These are phyloP conservation scores for Macrophomina tecta DNA, from an alignment of 2,329 filamentous ascomycete genomes.

Conservation along the genomic window DNA sequence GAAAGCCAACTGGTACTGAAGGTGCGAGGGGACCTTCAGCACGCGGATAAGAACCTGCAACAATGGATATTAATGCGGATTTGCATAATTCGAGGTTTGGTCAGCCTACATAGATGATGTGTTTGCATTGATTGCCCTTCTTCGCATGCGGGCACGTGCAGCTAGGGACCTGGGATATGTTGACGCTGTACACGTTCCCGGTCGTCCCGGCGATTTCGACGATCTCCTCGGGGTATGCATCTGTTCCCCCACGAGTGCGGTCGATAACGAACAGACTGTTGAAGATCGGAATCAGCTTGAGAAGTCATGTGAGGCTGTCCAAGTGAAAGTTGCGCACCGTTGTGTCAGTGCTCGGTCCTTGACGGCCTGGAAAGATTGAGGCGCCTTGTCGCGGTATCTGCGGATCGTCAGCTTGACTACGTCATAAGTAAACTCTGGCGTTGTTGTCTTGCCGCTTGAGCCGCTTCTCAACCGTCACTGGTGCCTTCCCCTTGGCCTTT, in stretches of 20 bases:
- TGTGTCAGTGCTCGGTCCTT: conserved; percentile 58
- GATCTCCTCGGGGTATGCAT: conserved; percentile 56
- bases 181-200: conserved; percentile 66
- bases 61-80: background rate
- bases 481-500: conserved; percentile 31
- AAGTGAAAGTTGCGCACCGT: conserved; percentile 35
- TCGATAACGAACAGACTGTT: conserved; percentile 61
- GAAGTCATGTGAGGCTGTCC: conserved; percentile 12
- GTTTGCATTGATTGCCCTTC: conserved; percentile 68
- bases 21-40: conserved; percentile 61
- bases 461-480: conserved; percentile 39
- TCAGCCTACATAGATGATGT: conserved; percentile 62
- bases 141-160: conserved; percentile 62
- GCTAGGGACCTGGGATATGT: conserved; percentile 57
- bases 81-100: background rate
- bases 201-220: conserved; percentile 66
- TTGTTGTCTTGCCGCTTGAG: conserved; percentile 31
- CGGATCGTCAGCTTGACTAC: conserved; percentile 25
- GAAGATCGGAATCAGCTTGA: conserved; percentile 36
- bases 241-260: conserved; percentile 52
- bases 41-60: conserved; percentile 60
- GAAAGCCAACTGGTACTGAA: conserved; percentile 66
- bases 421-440: background rate
- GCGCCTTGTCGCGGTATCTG: conserved; percentile 47
- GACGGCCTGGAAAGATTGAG: conserved; percentile 54